Percentiles rank a stretch among this genome's conserved stretches.
Conservation (phyloP, 176 grass and related monocot genomes). For the Aegilops sharonensis region DNA sequence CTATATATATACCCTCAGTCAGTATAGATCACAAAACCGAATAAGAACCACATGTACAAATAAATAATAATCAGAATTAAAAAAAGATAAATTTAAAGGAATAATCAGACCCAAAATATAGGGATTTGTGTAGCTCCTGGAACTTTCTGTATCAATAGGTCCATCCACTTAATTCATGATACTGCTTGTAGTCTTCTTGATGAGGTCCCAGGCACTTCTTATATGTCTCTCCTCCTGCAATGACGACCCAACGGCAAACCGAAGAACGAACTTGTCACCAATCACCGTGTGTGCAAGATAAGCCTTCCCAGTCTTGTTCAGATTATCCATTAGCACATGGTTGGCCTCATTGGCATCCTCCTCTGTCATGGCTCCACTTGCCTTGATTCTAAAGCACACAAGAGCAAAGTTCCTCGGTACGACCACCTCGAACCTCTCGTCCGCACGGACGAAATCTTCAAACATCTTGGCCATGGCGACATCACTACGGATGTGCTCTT, state of each 20-base stretch:
- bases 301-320: neutral
- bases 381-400: neutral
- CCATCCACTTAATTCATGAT: neutral
- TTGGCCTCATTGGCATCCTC: neutral
- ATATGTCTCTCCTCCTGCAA: neutral
- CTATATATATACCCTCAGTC: neutral
- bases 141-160: neutral
- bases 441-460: neutral
- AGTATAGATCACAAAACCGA: neutral
- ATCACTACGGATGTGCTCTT: neutral
- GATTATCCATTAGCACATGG: neutral
- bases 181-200: neutral
- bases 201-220: neutral
- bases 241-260: neutral
- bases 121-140: neutral
- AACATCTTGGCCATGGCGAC: neutral
- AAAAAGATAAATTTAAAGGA: neutral
- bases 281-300: neutral
- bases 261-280: neutral
- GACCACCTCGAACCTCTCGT: neutral
- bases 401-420: neutral
- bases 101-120: neutral
- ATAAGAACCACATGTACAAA: neutral
- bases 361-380: neutral
- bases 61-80: neutral